Conservation (phyloP, 495 filamentous ascomycete species). For the Evernia prunastri region DNA sequence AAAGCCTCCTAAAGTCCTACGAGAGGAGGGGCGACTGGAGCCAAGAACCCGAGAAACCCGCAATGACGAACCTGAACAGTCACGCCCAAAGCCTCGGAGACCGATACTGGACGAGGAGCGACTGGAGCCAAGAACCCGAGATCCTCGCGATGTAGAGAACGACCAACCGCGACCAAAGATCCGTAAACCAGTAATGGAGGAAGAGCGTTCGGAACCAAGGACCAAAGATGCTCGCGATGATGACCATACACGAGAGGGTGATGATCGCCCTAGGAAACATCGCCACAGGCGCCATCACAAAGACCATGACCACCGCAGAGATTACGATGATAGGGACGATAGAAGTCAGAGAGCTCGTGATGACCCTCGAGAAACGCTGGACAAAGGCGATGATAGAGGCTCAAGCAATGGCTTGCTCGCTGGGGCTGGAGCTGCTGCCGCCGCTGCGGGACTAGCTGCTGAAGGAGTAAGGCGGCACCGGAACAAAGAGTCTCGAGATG, state of each 20-base stretch:
- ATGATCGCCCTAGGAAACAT: constrained; percentile 22
- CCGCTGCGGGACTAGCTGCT: constrained; percentile 24
- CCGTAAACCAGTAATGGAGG: constrained; percentile 17
- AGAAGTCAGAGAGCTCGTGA: constrained; percentile 22
- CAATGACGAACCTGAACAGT: constrained; percentile 24
- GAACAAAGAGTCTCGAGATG: constrained; percentile 21
- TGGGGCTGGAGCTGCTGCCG: constrained; percentile 21
- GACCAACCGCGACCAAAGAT: constrained; percentile 10
- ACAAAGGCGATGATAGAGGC: constrained; percentile 17
- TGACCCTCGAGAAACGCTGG: constrained; percentile 30
- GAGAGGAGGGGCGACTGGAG: constrained; percentile 21
- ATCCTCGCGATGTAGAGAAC: constrained; percentile 7
- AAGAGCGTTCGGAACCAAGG: constrained; percentile 13
- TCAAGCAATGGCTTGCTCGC: constrained; percentile 16
- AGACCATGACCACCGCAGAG: constrained; percentile 14
- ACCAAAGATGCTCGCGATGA: constrained; percentile 30
- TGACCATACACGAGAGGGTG: constrained; percentile 17
- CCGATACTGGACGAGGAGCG: constrained; percentile 18
- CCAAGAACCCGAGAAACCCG: constrained; percentile 27
- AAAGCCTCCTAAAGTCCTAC: constrained; percentile 6
- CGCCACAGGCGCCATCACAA: constrained; percentile 20
- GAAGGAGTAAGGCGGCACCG: constrained; percentile 22
- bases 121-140: constrained; percentile 8
- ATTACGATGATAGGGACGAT: constrained; percentile 14
- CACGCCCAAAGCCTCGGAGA: constrained; percentile 7